Evolutionary conservation across 169 alveolate genomes (phyloP).

Genomic region (Cyclospora cayetanensis): DNA sequence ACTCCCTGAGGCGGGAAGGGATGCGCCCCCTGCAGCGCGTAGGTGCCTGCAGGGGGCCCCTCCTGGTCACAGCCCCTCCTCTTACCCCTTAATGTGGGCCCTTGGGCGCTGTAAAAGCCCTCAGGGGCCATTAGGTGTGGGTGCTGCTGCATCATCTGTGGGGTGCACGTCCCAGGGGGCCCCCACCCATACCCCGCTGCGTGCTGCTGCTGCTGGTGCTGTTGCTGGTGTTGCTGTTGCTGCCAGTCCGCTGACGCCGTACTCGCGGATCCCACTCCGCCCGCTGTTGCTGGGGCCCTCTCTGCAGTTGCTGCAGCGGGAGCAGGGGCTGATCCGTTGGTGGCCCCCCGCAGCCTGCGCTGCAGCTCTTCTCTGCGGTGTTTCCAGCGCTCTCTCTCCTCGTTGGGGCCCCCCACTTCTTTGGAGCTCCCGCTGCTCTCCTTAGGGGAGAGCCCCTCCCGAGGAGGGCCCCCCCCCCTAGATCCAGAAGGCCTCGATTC

Average conservation of each 20-base stretch:
- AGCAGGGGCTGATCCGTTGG: background rate
- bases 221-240: conserved; percentile 17
- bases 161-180: background rate
- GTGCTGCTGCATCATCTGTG: background rate
- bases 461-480: background rate
- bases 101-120: conserved; percentile 39
- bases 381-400: conserved; percentile 29
- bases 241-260: too few species aligned
- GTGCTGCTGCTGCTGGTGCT: too few species aligned
- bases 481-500: background rate
- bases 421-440: background rate
- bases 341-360: conserved; percentile 32
- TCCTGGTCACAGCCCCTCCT: conserved; percentile 22
- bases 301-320: background rate
- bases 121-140: conserved; percentile 49
- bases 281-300: conserved; percentile 2
- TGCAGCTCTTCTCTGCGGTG: conserved; percentile 56
- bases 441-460: background rate
- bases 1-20: conserved; percentile 29
- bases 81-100: conserved; percentile 7
- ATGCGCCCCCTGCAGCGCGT: background rate
- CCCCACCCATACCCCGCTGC: conserved; percentile 50
- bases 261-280: too few species aligned
- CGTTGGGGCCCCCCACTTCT: conserved; percentile 44
- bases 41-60: conserved; percentile 21